Percentiles rank a stretch among this genome's conserved stretches.
phyloP scores from a whole-genome alignment of 75 land plant species.

The Pseudotsuga menziesii region DNA sequence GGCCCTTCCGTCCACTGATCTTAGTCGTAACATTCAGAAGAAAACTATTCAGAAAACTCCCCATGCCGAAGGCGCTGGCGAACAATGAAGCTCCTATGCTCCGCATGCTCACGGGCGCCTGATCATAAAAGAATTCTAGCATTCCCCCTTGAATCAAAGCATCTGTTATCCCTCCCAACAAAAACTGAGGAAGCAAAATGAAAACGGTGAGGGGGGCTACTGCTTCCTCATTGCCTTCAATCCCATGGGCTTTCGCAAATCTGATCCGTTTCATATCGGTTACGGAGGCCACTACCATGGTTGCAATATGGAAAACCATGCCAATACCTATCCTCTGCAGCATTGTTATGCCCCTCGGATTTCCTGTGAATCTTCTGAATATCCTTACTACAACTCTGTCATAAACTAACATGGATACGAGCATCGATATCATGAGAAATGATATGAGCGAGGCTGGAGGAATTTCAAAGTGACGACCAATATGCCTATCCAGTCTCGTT shows the following conservation, averaged over 20 bases:
- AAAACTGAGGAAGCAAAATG: slow-evolving; percentile 53
- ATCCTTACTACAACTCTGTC: slow-evolving; percentile 31
- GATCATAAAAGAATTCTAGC: slow-evolving; percentile 72
- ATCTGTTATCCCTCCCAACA: slow-evolving; percentile 47
- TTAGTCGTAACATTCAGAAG: slow-evolving; percentile 19
- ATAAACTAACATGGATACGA: slow-evolving; percentile 42
- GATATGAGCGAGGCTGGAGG: slow-evolving; percentile 65
- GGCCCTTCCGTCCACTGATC: slow-evolving; percentile 22
- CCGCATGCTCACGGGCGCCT: slow-evolving; percentile 47
- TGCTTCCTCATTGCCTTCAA: slow-evolving; percentile 19
- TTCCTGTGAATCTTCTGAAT: slow-evolving; percentile 37
- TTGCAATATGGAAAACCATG: slow-evolving; percentile 22
- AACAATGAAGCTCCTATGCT: slow-evolving; percentile 28
- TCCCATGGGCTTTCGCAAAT: slow-evolving; percentile 17
- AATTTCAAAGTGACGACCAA: slow-evolving; percentile 53
- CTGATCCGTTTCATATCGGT: slow-evolving; percentile 28
- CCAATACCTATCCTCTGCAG: slow-evolving; percentile 57
- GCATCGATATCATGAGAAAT: slow-evolving; percentile 53
- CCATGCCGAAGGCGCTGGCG: slow-evolving; percentile 17
- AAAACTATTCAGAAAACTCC: slow-evolving; percentile 32
- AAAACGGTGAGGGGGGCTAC: slow-evolving; percentile 47
- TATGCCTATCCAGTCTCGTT: slow-evolving; percentile 45
- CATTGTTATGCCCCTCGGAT: slow-evolving; percentile 41
- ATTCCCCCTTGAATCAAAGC: slow-evolving; percentile 42
- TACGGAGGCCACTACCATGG: slow-evolving; percentile 36